Conservation (phyloP, 2,329 filamentous ascomycete genomes). For the Periconia macrospinosa region DNA sequence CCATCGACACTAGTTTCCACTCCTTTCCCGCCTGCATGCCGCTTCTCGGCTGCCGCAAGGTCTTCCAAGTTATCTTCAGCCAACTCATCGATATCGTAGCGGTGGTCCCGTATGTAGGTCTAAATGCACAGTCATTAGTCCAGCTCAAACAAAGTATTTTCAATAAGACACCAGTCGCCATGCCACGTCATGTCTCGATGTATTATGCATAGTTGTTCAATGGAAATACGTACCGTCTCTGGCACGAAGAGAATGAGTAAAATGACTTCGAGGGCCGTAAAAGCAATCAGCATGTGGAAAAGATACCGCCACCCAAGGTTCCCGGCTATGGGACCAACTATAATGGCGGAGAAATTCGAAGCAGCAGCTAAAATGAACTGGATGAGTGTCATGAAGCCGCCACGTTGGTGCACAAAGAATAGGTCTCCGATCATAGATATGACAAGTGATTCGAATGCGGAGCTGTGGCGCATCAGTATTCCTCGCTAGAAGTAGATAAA, state of each 20-base stretch:
- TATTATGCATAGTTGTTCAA: not conserved
- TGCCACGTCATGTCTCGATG: too few relatives aligned
- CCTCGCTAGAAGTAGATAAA: not conserved
- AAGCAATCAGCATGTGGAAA: slow-evolving; percentile 52
- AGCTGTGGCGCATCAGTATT: slow-evolving; percentile 12
- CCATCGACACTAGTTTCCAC: slow-evolving; percentile 16
- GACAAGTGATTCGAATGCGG: slow-evolving; percentile 40
- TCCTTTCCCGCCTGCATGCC: slow-evolving; percentile 12
- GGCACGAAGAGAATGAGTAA: slow-evolving; percentile 54
- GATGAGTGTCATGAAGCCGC: slow-evolving; percentile 36
- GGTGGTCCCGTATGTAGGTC: slow-evolving; percentile 47
- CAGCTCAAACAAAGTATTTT: not conserved
- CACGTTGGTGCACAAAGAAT: slow-evolving; percentile 42
- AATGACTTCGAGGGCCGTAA: slow-evolving; percentile 49
- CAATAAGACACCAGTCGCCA: too few relatives aligned
- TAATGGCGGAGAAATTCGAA: slow-evolving; percentile 41
- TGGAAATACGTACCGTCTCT: slow-evolving; percentile 42
- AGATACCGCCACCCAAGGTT: slow-evolving; percentile 45
- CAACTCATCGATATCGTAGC: slow-evolving; percentile 36
- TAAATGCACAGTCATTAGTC: not conserved
- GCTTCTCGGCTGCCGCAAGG: slow-evolving; percentile 25
- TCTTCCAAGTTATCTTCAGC: slow-evolving; percentile 28
- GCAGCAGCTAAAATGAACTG: slow-evolving; percentile 40
- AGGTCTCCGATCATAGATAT: slow-evolving; percentile 40
- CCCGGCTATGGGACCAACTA: slow-evolving; percentile 37